These are phyloP conservation scores for Pleodorina starrii DNA, from an alignment of 139 green algal genomes.

Conservation along the genomic window DNA sequence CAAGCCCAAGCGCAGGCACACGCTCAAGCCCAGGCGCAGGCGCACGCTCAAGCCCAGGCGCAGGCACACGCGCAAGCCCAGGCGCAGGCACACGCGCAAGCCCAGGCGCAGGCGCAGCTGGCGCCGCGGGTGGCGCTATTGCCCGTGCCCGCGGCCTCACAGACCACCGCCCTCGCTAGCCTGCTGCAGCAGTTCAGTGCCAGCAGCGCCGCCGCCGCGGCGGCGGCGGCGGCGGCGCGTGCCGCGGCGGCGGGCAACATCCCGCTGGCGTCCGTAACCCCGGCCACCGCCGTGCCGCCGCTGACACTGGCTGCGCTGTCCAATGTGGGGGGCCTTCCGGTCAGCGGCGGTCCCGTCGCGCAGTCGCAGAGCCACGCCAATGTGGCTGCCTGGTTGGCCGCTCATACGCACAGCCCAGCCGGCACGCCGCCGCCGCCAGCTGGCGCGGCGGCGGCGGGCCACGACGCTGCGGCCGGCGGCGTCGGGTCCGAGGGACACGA, in stretches of 20 bases:
- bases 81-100: neutral
- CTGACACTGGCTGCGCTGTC: slow-evolving; percentile 22
- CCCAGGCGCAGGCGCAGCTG: neutral
- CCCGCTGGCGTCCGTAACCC: neutral
- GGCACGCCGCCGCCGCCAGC: slow-evolving; percentile 1
- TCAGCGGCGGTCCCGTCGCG: neutral
- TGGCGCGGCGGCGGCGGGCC: neutral
- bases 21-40: neutral
- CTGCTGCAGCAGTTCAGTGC: slow-evolving; percentile 29
- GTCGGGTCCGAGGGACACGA: neutral
- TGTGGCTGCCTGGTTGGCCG: slow-evolving; percentile 35
- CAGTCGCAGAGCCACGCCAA: slow-evolving; percentile 42
- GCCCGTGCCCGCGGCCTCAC: neutral
- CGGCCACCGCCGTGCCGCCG: neutral
- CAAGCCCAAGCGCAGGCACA: neutral
- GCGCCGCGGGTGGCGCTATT: neutral
- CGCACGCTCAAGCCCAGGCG: neutral
- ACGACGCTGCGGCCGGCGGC: neutral
- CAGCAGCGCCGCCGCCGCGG: neutral
- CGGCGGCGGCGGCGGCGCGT: neutral
- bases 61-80: neutral
- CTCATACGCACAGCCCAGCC: neutral
- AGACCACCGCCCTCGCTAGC: slow-evolving; percentile 5
- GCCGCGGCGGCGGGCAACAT: neutral
- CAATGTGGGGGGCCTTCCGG: slow-evolving; percentile 22